These are phyloP conservation scores for Suillus weaverae DNA, from an alignment of 768 basidiomycete species.

Conservation along the genomic window DNA sequence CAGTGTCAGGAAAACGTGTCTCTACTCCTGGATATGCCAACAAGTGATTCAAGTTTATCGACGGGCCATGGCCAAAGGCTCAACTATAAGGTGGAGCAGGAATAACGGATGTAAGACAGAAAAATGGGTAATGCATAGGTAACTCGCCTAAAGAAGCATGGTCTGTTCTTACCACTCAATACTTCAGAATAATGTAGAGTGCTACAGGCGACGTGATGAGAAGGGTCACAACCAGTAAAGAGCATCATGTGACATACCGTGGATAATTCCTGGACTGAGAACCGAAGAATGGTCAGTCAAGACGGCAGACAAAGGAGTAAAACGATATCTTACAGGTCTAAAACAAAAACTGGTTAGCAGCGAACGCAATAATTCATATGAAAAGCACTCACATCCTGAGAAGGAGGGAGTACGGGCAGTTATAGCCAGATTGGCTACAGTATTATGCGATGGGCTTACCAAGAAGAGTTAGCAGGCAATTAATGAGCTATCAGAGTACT, in stretches of 20 bases:
- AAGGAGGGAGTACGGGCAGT: background rate
- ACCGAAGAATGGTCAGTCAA: constrained; percentile 15
- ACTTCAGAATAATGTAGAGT: constrained; percentile 80
- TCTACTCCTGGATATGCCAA: background rate
- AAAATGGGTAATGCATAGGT: too few relatives aligned
- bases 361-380: background rate
- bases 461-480: constrained; percentile 75
- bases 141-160: background rate
- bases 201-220: constrained; percentile 42
- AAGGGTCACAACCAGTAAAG: background rate
- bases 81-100: background rate
- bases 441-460: constrained; percentile 40
- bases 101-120: background rate
- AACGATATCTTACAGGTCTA: background rate
- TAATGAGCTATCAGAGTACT: constrained; percentile 48
- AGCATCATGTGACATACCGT: constrained; percentile 41
- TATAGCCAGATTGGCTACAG: background rate
- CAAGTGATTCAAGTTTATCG: too few relatives aligned
- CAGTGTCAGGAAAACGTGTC: background rate
- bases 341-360: background rate
- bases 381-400: constrained; percentile 52
- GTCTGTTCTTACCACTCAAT: constrained; percentile 33
- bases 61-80: background rate
- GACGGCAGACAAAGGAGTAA: background rate
- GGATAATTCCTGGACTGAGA: constrained; percentile 73